Evolutionary conservation across 768 basidiomycete species (phyloP), one percentile per base, ranked within the genome.

Genomic region (Sarcomyxa edulis): DNA sequence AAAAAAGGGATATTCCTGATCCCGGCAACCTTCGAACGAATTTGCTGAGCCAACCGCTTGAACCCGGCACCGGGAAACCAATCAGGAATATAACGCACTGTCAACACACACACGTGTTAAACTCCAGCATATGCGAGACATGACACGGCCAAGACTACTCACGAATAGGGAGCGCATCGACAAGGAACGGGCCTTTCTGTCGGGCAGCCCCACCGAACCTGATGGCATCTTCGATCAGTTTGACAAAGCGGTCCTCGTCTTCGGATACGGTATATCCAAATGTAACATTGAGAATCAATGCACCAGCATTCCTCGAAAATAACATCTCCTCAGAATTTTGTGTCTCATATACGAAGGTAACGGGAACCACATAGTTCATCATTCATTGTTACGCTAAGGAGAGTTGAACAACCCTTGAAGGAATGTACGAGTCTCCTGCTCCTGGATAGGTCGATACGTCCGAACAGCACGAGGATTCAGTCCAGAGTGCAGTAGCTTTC

Each of bases 221-320:
- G 60, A 1, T 64, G 37, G 10, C 60, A 22, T 39, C 34, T 32
- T 30, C 39, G 15, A 21, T 32, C 15, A 26, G 18, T 7, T 21
- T 21, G n/a, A n/a, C 41, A 37, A 55, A 49, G 24, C 40, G 34
- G 25, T 68, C 65, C n/a, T 60, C 50, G 23, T 55, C 55, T 15
- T 44, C 50, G 27, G 46, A 56, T 7, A 65, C 59, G 22, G 62
- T 53, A 36, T 62, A 67, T 14, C 69, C 68, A 46, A 69, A 69
- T 1, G 67, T 56, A 25, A 67, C 58, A 43, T 62, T 59, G 37
- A 67, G 39, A 8, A 64, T 56, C 5, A 63, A 48, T 6, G 61
- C 57, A 14, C 58, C 62, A 11, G 62, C 58, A 45, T 58, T 58
- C 29, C 63, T 64, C 38, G 1, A 19, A 35, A 37, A 19, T 25